Evolutionary conservation across 208 protist genomes (phyloP), one percentile per base, ranked within the genome.

Genomic region (Leishmania arabica): DNA sequence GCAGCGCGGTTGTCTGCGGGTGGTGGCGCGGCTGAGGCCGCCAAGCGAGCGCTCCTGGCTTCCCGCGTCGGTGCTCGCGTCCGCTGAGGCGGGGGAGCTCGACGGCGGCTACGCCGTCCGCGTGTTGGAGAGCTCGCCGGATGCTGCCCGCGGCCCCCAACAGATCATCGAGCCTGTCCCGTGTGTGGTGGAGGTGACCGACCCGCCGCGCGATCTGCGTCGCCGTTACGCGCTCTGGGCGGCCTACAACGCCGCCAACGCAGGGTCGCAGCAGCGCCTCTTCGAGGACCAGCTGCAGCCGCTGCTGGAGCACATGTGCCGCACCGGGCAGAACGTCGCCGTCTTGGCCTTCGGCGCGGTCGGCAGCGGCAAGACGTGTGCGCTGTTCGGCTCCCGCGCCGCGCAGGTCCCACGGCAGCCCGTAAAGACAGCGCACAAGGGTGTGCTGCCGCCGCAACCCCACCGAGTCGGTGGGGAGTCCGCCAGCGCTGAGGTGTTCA

Each of bases 351-450:
- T 92, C 69, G 93, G 93, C 8, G 83, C 91, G 42, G 92, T 91
- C 17, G 91, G 92, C 47, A 89, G 81, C 62, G 93, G 93, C 45
- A 97, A 97, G 77, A 95, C 90, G 21, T 84, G 91, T 81, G 92
- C 91, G 24, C 94, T 95, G 47, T n/a, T 94, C 3, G 93, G 93
- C 24, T 56, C 58, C 5, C 77, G 53, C 27, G 69, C 54, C 31
- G 56, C 37, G 37, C 77, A 70, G 27, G 54, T 24, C 64, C 58
- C 80, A 19, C 76, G 76, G 27, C 56, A 62, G 27, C 31, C 66
- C 42, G 17, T 54, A 13, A 54, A 5, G 51, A 54, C 51, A 54
- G 51, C 51, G 51, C 8, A 19, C 51, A 21, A 21, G 51, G 51
- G 17, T 54, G 51, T 54, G 24, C 75, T n/a, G 69, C 65, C 80